phyloP scores from a whole-genome alignment of 2,329 filamentous ascomycete genomes.

The Zalaria sp. region DNA sequence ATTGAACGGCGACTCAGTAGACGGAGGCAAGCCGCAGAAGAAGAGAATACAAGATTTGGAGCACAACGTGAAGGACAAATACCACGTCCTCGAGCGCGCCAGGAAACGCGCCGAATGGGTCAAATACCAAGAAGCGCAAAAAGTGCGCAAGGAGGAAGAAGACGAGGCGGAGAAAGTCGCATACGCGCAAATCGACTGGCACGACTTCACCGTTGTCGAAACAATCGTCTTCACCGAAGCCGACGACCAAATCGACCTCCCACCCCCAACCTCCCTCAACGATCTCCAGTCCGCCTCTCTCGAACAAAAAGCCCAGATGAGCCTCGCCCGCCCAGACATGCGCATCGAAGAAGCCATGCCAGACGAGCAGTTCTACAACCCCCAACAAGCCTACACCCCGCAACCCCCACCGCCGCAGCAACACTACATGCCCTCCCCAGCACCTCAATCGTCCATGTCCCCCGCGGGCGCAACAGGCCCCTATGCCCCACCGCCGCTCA shows the following conservation, averaged over 20 bases:
- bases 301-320: constrained; percentile 87
- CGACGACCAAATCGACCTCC: constrained; percentile 75
- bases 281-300: constrained; percentile 90
- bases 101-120: constrained; percentile 79
- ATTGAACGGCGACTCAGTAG: constrained; percentile 51
- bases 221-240: constrained; percentile 83
- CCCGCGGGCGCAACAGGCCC: constrained; percentile 5
- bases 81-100: constrained; percentile 63
- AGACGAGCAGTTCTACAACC: constrained; percentile 18
- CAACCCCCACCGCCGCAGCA: constrained; percentile 14
- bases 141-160: constrained; percentile 76
- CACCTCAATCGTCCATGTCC: constrained; percentile 10
- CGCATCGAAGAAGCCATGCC: constrained; percentile 73
- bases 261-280: constrained; percentile 75
- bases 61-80: constrained; percentile 64
- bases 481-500: constrained; percentile 6
- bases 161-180: constrained; percentile 64
- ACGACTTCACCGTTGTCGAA: constrained; percentile 91
- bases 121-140: constrained; percentile 72
- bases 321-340: constrained; percentile 58
- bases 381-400: constrained; percentile 13
- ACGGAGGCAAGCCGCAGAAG: constrained; percentile 58
- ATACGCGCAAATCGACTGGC: constrained; percentile 90
- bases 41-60: constrained; percentile 60
- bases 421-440: constrained; percentile 8